Conservation (phyloP, 768 basidiomycete species). For the Phanerochaete carnosa region DNA sequence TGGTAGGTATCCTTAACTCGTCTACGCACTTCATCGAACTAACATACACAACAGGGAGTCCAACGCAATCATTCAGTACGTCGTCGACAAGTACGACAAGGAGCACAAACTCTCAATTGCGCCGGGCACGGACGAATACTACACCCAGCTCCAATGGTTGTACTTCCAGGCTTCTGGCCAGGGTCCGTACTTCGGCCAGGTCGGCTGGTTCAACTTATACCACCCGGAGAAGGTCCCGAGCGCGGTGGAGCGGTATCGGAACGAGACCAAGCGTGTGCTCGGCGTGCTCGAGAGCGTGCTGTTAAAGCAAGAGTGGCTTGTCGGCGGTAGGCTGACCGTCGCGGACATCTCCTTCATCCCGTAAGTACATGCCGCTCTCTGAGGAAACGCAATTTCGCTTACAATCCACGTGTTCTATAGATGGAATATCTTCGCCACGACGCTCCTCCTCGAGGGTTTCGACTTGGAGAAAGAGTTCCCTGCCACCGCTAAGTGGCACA, state of each 20-base stretch:
- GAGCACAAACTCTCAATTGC: conserved; percentile 28
- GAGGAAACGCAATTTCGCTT: neutral
- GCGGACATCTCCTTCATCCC: conserved; percentile 17
- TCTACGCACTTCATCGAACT: neutral
- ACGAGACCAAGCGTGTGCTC: conserved; percentile 19
- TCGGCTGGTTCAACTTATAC: conserved; percentile 15
- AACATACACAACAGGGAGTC: conserved; percentile 20
- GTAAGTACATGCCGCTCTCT: neutral
- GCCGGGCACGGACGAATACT: conserved; percentile 8
- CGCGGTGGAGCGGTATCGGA: conserved; percentile 19
- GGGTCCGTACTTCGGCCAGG: conserved; percentile 20
- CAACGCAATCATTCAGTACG: conserved; percentile 38
- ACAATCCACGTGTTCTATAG: neutral
- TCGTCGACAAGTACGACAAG: conserved; percentile 38
- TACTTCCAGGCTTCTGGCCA: conserved; percentile 31
- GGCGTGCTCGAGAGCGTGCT: conserved; percentile 20
- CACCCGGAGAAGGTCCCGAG: conserved; percentile 20
- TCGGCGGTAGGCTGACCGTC: conserved; percentile 16
- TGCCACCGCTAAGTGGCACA: conserved; percentile 2
- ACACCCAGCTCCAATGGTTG: conserved; percentile 33
- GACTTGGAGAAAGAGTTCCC: neutral
- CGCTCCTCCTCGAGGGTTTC: neutral
- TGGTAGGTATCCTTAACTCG: conserved; percentile 16
- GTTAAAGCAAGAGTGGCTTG: conserved; percentile 19
- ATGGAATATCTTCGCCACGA: conserved; percentile 18